Base-by-base conservation (phyloP, 2,329 filamentous ascomycete species). In the Alternaria incomplexa region DNA sequence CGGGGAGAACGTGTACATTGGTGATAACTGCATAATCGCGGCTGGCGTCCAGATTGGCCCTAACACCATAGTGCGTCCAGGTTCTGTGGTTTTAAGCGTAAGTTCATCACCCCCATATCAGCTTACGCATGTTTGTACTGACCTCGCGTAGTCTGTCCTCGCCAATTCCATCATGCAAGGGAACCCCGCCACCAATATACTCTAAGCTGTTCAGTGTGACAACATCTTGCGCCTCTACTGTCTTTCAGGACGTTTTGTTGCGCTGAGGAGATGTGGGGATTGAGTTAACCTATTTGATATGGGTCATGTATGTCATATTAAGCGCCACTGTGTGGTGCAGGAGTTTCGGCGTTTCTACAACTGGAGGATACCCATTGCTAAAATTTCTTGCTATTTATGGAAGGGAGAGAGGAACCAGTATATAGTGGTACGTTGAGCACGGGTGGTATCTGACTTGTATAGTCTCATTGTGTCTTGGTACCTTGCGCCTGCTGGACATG, bases 1-100 rank as follows among this genome's bases (percentile, higher is more conserved):
- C 65, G 92, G 93, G 67, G 89, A 89, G 63, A 89, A 91, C 69
- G 89, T 88, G 71, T 88, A 86, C 77, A 88, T 92, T 72, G 89
- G 89, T 45, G 86, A 86, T 6, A 84, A 85, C 58, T 87, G 86
- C 58, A 87, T 85, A 3, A 90, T 92, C 65, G 82, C 86, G 71
- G 83, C 86, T n/a, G 86, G 85, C 15, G 79, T 85, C 9, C 83
- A 79, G 22, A 85, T 88, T 56, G 84, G 85, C 10, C 84, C 83
- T 56, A 85, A 85, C 25, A 83, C 85, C 40, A 85, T 84, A 15
- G 81, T 88, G 44, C 83, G 83, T 44, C 84, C 86, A 23, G 86
- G 86, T 6, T 85, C 84, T 13, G 83, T 88, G 25, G 86, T 88
- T 32, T 85, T 83, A 43, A 82, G 80, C 64, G 85, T 87, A 79